These are phyloP conservation scores for Inga leiocalycina DNA, from an alignment of 306 rosid genomes.

Conservation along the genomic window DNA sequence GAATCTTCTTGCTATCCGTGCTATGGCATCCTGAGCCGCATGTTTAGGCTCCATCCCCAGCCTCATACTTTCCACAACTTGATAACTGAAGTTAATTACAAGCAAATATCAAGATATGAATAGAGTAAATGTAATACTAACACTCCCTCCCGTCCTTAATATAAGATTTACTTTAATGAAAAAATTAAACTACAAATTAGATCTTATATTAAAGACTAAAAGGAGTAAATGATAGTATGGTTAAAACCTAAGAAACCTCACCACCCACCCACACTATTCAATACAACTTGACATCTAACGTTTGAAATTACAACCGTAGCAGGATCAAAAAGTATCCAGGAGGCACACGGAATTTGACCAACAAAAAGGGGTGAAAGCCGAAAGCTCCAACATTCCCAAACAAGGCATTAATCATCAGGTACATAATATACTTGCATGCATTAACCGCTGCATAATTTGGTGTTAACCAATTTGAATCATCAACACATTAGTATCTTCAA, in stretches of 20 bases:
- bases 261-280: neutral
- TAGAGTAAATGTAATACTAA: neutral
- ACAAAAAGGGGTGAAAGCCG: neutral
- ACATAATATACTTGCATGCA: neutral
- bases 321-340: neutral
- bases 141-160: too few relatives aligned
- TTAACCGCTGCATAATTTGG: neutral
- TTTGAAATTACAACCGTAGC: conserved; percentile 7
- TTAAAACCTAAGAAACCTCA: neutral
- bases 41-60: conserved; percentile 82
- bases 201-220: too few relatives aligned
- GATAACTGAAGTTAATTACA: conserved; percentile 67
- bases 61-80: conserved; percentile 97
- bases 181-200: too few relatives aligned
- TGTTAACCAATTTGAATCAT: neutral
- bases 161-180: too few relatives aligned
- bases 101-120: neutral
- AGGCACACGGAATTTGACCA: neutral
- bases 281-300: neutral
- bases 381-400: neutral
- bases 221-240: neutral
- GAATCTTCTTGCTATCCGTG: conserved; percentile 70
- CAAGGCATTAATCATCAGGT: conserved; percentile 12
- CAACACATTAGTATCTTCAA: neutral
- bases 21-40: conserved; percentile 81